Evolutionary conservation across 1,284 basidiomycete genomes (phyloP), one percentile per base, ranked within the genome.

Genomic region (Leccinum solheimii): DNA sequence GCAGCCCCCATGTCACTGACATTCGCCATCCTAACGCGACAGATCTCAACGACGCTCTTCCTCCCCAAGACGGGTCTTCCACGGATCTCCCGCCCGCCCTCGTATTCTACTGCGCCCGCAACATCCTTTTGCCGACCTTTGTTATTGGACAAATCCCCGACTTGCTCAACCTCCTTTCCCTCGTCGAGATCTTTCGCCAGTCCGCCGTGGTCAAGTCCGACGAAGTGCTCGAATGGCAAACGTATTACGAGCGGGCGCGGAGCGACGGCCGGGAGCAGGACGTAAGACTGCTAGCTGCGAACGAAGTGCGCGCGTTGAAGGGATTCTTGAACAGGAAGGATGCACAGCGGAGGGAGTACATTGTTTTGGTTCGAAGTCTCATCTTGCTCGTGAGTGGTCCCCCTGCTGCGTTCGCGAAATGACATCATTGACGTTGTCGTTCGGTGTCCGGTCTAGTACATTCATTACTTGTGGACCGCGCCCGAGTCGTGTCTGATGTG

Each of bases 131-230:
- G 8, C 81, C 79, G 1, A 65, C 63, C 3, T 70, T 79, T 57
- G 69, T 72, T 30, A 58, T 73, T 10, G 67, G 71, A 2, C 74
- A 76, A 59, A 74, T 80, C 30, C 75, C 78, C 1, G 75, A 79
- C 30, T 62, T 81, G n/a, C 74, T 81, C 36, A 70, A 82, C 58
- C 71, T 80, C 21, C 67, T 83, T 32, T 67, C 78, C 2, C 74
- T 71, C 27, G 66, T 80, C 48, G 82, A 83, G 61, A 73, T 71
- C 34, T 77, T 78, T 58, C 78, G 81, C 13, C 69, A 70, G 10
- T 68, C 70, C 10, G 72, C 72, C 0, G 61, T 71, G 3, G 63
- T 72, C 48, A 71, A 72, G 36, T 74, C 72, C 2, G 66, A 68
- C 1, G 65, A 69, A n/a, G 76, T 76, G 0, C 67, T 79, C 21